Conservation (phyloP, 202 grass and related monocot genomes). For the Hordeum pubiflorum region DNA sequence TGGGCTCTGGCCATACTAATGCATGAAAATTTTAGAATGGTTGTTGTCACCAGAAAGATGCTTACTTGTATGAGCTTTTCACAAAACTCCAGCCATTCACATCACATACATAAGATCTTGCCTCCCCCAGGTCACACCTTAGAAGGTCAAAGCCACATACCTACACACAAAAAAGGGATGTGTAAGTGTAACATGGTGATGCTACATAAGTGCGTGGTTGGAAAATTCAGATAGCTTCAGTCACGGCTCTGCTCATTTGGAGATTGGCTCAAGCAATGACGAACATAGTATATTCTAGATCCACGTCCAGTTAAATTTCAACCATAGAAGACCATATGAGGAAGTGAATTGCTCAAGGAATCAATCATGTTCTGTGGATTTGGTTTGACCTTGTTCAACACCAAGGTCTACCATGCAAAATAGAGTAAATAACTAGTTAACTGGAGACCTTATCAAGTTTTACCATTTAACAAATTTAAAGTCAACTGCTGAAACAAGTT, state of each 20-base stretch:
- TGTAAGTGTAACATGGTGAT: not conserved
- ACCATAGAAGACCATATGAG: not conserved
- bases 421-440: not conserved
- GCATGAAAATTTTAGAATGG: conserved; percentile 22
- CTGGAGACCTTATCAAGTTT: not conserved
- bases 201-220: not conserved
- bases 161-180: conserved; percentile 32
- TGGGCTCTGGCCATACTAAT: not conserved
- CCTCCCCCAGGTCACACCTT: conserved; percentile 62
- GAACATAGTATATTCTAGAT: not conserved
- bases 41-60: conserved; percentile 4
- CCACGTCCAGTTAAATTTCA: not conserved
- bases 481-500: not conserved
- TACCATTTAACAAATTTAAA: not conserved
- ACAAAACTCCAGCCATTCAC: conserved; percentile 99
- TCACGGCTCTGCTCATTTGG: not conserved
- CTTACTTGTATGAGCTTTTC: conserved; percentile 96
- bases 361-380: not conserved
- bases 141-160: conserved; percentile 96
- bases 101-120: conserved; percentile 92
- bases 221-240: not conserved
- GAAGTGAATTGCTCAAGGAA: not conserved
- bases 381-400: not conserved
- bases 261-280: not conserved
- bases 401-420: not conserved